Evolutionary conservation across 2,329 filamentous ascomycete genomes (phyloP).

Genomic region (Onygenales sp.): DNA sequence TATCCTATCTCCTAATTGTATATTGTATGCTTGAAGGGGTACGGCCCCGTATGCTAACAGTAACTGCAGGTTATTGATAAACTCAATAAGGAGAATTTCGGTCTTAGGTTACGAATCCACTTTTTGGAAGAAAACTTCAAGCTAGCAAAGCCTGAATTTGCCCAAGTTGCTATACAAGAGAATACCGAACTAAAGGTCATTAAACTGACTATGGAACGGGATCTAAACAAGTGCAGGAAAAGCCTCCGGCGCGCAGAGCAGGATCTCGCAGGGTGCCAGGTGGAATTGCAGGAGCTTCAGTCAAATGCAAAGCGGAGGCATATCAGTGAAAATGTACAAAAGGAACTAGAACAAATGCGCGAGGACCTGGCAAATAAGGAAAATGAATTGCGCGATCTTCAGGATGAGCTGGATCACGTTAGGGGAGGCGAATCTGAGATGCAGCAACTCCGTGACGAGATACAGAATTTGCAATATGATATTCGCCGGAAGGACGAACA

Average conservation of each 20-base stretch:
- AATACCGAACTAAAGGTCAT: conserved; percentile 95
- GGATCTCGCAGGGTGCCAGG: conserved; percentile 73
- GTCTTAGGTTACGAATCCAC: conserved; percentile 91
- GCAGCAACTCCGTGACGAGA: conserved; percentile 60
- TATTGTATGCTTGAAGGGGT: not conserved
- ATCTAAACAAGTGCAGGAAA: conserved; percentile 80
- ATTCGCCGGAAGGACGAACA: conserved; percentile 65
- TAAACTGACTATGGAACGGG: conserved; percentile 78
- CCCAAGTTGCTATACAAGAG: conserved; percentile 79
- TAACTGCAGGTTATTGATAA: conserved; percentile 62
- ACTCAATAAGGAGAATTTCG: conserved; percentile 98
- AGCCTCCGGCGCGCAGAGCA: conserved; percentile 71
- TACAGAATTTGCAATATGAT: conserved; percentile 67
- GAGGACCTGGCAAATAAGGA: conserved; percentile 43
- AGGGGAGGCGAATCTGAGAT: conserved; percentile 47
- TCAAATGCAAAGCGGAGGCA: conserved; percentile 71
- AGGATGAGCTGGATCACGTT: conserved; percentile 48
- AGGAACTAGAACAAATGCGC: conserved; percentile 45
- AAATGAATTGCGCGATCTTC: conserved; percentile 27
- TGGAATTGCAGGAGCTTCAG: conserved; percentile 73
- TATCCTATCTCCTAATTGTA: conserved; percentile 9
- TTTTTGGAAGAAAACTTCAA: conserved; percentile 86
- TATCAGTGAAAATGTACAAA: conserved; percentile 58
- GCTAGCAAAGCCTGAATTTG: conserved; percentile 82
- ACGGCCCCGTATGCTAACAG: not conserved